Evolutionary conservation across 495 filamentous ascomycete genomes (phyloP).

Genomic region (Neurospora africana): DNA sequence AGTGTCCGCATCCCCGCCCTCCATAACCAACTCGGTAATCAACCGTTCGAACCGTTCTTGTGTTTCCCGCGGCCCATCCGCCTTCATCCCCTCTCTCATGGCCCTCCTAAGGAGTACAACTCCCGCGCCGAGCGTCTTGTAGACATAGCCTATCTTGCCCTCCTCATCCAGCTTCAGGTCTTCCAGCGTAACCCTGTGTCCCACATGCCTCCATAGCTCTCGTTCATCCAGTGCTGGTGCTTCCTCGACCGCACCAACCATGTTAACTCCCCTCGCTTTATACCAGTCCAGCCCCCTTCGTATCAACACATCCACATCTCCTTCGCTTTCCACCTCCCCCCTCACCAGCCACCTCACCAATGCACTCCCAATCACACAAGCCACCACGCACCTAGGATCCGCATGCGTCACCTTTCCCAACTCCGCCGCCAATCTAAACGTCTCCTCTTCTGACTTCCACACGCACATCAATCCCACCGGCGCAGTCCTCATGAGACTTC

Average conservation of each 20-base stretch:
- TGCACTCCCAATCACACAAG: conserved; percentile 30
- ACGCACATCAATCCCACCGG: conserved; percentile 32
- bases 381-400: conserved; percentile 36
- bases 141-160: conserved; percentile 37
- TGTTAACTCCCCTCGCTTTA: conserved; percentile 4
- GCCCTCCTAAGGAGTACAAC: conserved; percentile 27
- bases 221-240: conserved; percentile 20
- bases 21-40: conserved; percentile 35
- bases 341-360: conserved; percentile 31
- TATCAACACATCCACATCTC: conserved; percentile 25
- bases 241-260: conserved; percentile 10
- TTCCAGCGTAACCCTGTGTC: conserved; percentile 10
- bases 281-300: conserved; percentile 14
- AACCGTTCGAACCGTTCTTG: conserved; percentile 28
- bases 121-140: conserved; percentile 35
- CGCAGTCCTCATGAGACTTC: conserved; percentile 39
- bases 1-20: conserved; percentile 40
- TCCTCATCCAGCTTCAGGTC: conserved; percentile 30
- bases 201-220: conserved; percentile 26
- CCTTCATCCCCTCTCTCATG: conserved; percentile 14
- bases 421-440: conserved; percentile 19
- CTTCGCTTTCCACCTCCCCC: conserved; percentile 28
- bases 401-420: conserved; percentile 31
- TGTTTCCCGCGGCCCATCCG: neutral
- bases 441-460: conserved; percentile 17